phyloP scores from a whole-genome alignment of 2,329 filamentous ascomycete genomes.

The Pyrenophora seminiperda region DNA sequence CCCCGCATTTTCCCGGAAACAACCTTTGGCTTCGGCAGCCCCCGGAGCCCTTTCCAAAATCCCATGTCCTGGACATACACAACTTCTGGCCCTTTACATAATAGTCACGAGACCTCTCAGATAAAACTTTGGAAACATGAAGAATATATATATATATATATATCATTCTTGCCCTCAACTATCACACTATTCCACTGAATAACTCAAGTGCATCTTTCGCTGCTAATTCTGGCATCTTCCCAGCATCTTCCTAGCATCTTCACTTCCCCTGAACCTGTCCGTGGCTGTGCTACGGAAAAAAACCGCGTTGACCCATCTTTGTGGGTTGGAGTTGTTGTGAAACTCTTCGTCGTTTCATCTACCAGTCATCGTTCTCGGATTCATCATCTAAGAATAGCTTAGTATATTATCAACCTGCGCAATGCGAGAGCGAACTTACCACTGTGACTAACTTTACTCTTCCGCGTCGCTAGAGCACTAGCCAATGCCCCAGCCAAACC shows the following conservation, averaged over 20 bases:
- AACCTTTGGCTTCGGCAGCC: slow-evolving; percentile 8
- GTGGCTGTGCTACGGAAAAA: neutral
- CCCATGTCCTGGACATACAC: neutral
- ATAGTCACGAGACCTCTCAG: neutral
- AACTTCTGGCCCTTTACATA: neutral
- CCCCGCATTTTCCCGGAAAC: slow-evolving; percentile 1
- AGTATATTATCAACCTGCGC: slow-evolving; percentile 23
- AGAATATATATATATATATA: slow-evolving; percentile 9
- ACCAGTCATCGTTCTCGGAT: slow-evolving; percentile 77
- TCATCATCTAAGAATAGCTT: slow-evolving; percentile 69
- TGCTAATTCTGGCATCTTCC: neutral
- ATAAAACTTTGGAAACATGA: neutral
- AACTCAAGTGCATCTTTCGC: neutral
- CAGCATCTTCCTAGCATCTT: neutral
- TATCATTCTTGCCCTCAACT: slow-evolving; percentile 14
- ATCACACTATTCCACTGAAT: neutral
- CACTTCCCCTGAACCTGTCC: neutral
- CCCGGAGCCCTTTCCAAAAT: slow-evolving; percentile 1
- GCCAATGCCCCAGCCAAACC: slow-evolving; percentile 65
- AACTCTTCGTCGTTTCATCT: slow-evolving; percentile 16
- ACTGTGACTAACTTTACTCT: slow-evolving; percentile 92
- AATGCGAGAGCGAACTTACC: slow-evolving; percentile 62
- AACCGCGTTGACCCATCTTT: neutral
- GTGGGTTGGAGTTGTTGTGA: slow-evolving; percentile 1
- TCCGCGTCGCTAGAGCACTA: slow-evolving; percentile 81